Evolutionary conservation across 2,329 filamentous ascomycete genomes (phyloP).

Genomic region (Phaeosphaeriaceae sp.): DNA sequence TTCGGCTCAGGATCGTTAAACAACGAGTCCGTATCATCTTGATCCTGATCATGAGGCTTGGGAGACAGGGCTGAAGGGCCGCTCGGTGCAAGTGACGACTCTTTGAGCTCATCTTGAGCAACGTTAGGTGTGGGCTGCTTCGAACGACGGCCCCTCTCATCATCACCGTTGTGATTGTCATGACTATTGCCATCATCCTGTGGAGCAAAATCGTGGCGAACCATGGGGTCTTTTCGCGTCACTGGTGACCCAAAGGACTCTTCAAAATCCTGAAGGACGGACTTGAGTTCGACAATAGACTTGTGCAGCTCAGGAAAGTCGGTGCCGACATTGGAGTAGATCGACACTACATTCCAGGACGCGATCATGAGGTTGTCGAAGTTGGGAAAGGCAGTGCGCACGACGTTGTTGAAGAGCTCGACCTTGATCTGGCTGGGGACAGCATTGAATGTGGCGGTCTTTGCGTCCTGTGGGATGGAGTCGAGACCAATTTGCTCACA

Average conservation of each 20-base stretch:
- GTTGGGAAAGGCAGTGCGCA: conserved; percentile 34
- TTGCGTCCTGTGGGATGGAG: conserved; percentile 29
- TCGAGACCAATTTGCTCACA: conserved; percentile 28
- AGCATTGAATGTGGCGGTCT: conserved; percentile 26
- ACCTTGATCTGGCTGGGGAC: conserved; percentile 34
- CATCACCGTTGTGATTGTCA: neutral
- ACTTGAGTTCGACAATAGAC: conserved; percentile 32
- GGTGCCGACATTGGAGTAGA: conserved; percentile 34
- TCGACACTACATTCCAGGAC: conserved; percentile 39
- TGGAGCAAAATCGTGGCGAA: conserved; percentile 3
- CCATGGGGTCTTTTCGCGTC: conserved; percentile 5
- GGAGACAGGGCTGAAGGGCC: neutral
- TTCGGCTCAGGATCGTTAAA: neutral
- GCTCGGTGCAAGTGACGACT: neutral
- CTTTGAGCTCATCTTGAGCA: neutral
- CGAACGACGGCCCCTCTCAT: neutral
- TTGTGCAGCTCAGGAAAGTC: conserved; percentile 36
- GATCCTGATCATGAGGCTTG: neutral
- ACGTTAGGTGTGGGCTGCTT: neutral
- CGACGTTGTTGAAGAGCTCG: conserved; percentile 35
- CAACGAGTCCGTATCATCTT: neutral
- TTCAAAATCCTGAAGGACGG: conserved; percentile 36
- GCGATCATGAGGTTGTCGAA: conserved; percentile 42
- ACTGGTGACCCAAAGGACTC: conserved; percentile 10
- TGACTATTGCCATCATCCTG: neutral